These are phyloP conservation scores for Rhytidiadelphus loreus DNA, from an alignment of 225 moss, liverwort and hornwort genomes.

Conservation along the genomic window DNA sequence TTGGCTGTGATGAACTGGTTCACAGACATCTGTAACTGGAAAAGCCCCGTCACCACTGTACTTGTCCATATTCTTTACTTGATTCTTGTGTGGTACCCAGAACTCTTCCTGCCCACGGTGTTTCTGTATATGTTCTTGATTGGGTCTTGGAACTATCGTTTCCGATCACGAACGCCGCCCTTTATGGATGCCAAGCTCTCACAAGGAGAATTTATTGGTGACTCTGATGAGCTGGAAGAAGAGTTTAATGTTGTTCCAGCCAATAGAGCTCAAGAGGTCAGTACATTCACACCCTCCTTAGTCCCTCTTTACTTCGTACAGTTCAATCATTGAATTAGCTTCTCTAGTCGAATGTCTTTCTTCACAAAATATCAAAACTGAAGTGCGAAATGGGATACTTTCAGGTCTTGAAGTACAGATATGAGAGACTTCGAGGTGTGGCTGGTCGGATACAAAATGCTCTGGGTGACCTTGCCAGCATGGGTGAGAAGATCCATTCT, in stretches of 20 bases:
- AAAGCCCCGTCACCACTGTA: slow-evolving; percentile 79
- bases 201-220: slow-evolving; percentile 72
- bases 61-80: slow-evolving; percentile 75
- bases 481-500: slow-evolving; percentile 71
- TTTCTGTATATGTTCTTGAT: slow-evolving; percentile 93
- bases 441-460: slow-evolving; percentile 71
- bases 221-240: slow-evolving; percentile 86
- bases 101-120: slow-evolving; percentile 76
- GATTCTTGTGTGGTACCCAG: slow-evolving; percentile 92
- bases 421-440: slow-evolving; percentile 71
- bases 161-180: slow-evolving; percentile 61
- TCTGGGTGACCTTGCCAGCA: slow-evolving; percentile 64
- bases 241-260: slow-evolving; percentile 95
- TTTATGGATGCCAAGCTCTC: slow-evolving; percentile 95
- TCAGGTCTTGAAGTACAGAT: slow-evolving; percentile 68
- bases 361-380: background rate
- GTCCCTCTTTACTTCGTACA: background rate
- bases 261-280: slow-evolving; percentile 77
- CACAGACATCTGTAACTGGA: slow-evolving; percentile 84
- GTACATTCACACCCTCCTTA: background rate
- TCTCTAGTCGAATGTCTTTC: background rate
- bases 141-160: slow-evolving; percentile 89
- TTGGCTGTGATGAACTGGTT: slow-evolving; percentile 87
- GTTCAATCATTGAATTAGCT: background rate
- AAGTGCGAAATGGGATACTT: background rate